Conservation (phyloP, 441 rosid genomes). For the Breynia disticha region DNA sequence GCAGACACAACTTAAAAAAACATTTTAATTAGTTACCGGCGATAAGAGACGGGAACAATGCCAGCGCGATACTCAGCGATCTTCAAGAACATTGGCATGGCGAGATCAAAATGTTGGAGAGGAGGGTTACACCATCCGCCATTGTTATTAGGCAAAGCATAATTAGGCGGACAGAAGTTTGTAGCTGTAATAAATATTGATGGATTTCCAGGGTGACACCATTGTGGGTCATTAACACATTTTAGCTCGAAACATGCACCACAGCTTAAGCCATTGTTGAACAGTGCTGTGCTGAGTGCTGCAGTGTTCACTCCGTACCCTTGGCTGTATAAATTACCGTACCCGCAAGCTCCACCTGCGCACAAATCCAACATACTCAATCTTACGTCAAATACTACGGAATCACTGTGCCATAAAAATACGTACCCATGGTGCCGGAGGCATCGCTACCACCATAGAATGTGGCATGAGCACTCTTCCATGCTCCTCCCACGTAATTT, state of each 20-base stretch:
- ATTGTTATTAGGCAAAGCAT: slow-evolving; percentile 52
- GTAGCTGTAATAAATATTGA: slow-evolving; percentile 75
- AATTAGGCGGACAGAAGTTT: slow-evolving; percentile 82
- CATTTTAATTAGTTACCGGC: slow-evolving; percentile 32
- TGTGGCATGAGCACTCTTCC: slow-evolving; percentile 81
- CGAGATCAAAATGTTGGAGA: slow-evolving; percentile 73
- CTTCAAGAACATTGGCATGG: slow-evolving; percentile 86
- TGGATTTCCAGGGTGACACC: slow-evolving; percentile 83
- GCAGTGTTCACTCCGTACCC: slow-evolving; percentile 87
- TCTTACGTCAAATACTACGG: not conserved
- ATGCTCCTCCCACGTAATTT: slow-evolving; percentile 34
- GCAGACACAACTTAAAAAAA: too few species aligned
- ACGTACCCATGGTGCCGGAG: slow-evolving; percentile 80
- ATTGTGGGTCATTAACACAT: slow-evolving; percentile 57
- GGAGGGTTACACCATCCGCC: slow-evolving; percentile 98
- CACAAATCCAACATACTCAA: not conserved
- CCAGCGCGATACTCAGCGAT: slow-evolving; percentile 81
- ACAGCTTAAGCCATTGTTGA: slow-evolving; percentile 70
- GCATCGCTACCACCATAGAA: slow-evolving; percentile 78
- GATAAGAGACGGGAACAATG: slow-evolving; percentile 73
- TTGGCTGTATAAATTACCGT: slow-evolving; percentile 77
- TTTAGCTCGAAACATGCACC: slow-evolving; percentile 81
- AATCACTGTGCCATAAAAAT: not conserved
- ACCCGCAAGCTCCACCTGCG: slow-evolving; percentile 77
- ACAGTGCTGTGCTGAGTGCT: slow-evolving; percentile 77